Conservation (phyloP, 345 rosid genomes). For the Hypericum androsaemum region DNA sequence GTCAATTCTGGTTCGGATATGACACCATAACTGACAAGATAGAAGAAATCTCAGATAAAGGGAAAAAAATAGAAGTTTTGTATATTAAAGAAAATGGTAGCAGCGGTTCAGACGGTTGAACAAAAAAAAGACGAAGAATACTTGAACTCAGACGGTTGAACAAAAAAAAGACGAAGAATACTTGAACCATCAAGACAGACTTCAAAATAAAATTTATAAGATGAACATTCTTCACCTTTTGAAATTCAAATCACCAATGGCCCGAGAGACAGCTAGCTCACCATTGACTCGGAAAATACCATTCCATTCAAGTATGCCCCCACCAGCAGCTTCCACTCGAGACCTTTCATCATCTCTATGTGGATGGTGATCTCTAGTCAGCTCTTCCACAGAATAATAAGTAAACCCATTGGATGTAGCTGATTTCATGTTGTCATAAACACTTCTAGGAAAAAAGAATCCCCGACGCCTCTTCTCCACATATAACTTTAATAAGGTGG, state of each 20-base stretch:
- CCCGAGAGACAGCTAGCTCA: slow-evolving; percentile 77
- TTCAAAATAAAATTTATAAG: not conserved
- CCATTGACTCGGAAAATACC: slow-evolving; percentile 86
- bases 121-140: slow-evolving; percentile 2
- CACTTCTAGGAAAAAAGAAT: slow-evolving; percentile 33
- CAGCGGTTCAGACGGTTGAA: not conserved
- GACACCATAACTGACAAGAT: slow-evolving; percentile 59
- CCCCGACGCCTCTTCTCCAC: slow-evolving; percentile 51
- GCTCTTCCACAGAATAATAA: slow-evolving; percentile 52
- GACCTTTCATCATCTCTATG: slow-evolving; percentile 80
- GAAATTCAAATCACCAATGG: slow-evolving; percentile 67
- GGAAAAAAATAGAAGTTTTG: not conserved
- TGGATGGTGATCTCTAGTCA: slow-evolving; percentile 84
- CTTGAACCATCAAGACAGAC: too few species aligned
- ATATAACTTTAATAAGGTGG: slow-evolving; percentile 57
- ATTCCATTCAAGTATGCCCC: slow-evolving; percentile 68
- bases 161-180: slow-evolving; percentile 2
- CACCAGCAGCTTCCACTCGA: slow-evolving; percentile 88
- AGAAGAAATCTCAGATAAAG: slow-evolving; percentile 2
- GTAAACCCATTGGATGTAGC: slow-evolving; percentile 36
- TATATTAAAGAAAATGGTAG: not conserved
- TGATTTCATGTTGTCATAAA: slow-evolving; percentile 31
- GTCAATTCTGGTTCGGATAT: slow-evolving; percentile 81
- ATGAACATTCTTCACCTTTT: slow-evolving; percentile 36
- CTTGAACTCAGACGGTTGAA: not conserved